Percentiles rank a stretch among this genome's conserved stretches.
phyloP scores from a whole-genome alignment of 208 protist genomes.

The Novymonas esmeraldas region DNA sequence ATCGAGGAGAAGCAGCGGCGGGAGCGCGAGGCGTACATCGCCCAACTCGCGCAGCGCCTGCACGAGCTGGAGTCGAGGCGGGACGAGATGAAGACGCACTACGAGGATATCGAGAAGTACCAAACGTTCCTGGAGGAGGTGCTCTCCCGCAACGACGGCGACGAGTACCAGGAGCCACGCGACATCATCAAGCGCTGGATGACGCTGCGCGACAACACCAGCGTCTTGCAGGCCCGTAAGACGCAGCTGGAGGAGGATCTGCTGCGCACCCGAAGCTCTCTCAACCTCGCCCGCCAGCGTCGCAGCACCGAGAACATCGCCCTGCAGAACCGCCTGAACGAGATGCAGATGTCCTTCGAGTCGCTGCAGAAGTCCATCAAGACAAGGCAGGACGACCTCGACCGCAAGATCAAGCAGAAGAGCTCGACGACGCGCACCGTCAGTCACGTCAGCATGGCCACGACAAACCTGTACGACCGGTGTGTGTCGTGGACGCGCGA shows the following conservation, averaged over 20 bases:
- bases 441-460: slow-evolving; percentile 92
- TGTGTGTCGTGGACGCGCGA: slow-evolving; percentile 76
- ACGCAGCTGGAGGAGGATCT: slow-evolving; percentile 92
- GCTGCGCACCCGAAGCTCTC: slow-evolving; percentile 84
- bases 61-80: slow-evolving; percentile 58
- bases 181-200: slow-evolving; percentile 93
- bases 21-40: slow-evolving; percentile 87
- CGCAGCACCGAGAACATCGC: slow-evolving; percentile 87
- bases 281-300: slow-evolving; percentile 79
- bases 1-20: slow-evolving; percentile 85
- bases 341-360: slow-evolving; percentile 87
- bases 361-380: slow-evolving; percentile 87
- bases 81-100: slow-evolving; percentile 58
- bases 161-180: slow-evolving; percentile 91
- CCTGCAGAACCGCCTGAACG: slow-evolving; percentile 91
- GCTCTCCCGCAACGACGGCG: slow-evolving; percentile 86
- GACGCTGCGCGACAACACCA: slow-evolving; percentile 92
- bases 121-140: slow-evolving; percentile 91
- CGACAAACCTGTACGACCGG: slow-evolving; percentile 89
- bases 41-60: slow-evolving; percentile 59
- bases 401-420: slow-evolving; percentile 89
- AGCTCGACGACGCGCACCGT: slow-evolving; percentile 87
- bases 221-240: slow-evolving; percentile 90
- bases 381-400: slow-evolving; percentile 87
- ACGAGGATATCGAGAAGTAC: slow-evolving; percentile 80